Base-by-base conservation (phyloP, 2,329 filamentous ascomycete genomes). In the Ceratocystis cubensis region DNA sequence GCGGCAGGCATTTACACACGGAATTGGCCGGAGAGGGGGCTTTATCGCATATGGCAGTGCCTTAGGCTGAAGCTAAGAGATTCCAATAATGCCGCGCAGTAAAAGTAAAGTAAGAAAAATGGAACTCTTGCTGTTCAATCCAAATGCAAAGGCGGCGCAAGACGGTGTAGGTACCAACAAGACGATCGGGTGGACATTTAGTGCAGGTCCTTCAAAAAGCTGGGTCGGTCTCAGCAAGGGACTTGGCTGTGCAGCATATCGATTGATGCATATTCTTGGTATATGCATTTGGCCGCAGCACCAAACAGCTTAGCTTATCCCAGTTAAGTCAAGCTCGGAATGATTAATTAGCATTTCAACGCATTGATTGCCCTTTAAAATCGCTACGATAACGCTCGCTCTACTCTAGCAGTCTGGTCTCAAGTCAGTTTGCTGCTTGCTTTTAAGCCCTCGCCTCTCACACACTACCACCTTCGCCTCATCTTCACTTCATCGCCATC, bases 1-100 rank as follows among this genome's bases (percentile, higher is more conserved):
- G 59, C 61, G 37, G 59, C 57, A 59, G 59, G 44, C 66, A 67
- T 67, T 48, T 48, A 48, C 25, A 48, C 15, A 37, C 25, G 6
- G 28, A 30, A 15, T n/a, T 33, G 56, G 8, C 56, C 25, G 1
- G 56, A 59, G 56, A 30, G 33, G n/a, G 48, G n/a, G 37, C 10
- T 41, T 53, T 28, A 10, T 15, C 8, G 10, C 22, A 28, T 25
- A 28, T 25, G 22, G 20, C 22, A 15, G 22, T 25, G 48, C 20
- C 48, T n/a, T 10, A 15, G 28, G 20, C 56, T 28, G 8, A 59
- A 30, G 8, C 50, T n/a, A 8, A 59, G 56, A 37, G 15, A 37
- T 33, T 28, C 28, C 56, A 7, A 33, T 59, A n/a, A 30, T 30
- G 33, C 13, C n/a, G 56, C 10, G 48, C 48, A 25, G 5, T 15